Percentiles rank a stretch among this genome's conserved stretches.
Evolutionary conservation across 306 rosid species (phyloP).

Genomic region (Crotalaria pallida): DNA sequence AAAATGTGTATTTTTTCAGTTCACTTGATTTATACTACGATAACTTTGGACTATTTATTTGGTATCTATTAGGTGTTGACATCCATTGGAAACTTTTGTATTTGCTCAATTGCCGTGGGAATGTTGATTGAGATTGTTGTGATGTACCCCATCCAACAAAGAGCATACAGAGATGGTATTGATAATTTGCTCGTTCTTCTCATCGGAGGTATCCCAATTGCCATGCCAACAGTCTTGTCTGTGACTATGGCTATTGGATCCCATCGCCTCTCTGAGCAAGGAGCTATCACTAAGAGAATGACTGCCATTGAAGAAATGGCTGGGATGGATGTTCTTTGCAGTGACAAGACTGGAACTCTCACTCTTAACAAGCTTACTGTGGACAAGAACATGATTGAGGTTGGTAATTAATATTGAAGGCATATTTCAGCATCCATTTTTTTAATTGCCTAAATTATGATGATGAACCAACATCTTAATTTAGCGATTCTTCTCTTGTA

Average conservation of each 20-base stretch:
- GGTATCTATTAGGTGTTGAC: constrained; percentile 68
- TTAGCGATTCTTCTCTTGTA: background rate
- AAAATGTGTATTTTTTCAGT: background rate
- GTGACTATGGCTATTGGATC: constrained; percentile 97
- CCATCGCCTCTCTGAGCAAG: constrained; percentile 79
- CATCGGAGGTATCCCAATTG: constrained; percentile 94
- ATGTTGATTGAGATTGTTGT: constrained; percentile 83
- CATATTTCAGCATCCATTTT: background rate
- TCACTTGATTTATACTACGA: background rate
- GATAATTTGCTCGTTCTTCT: constrained; percentile 88
- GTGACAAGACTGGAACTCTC: constrained; percentile 96
- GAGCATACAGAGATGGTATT: constrained; percentile 83
- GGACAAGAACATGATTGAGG: constrained; percentile 79
- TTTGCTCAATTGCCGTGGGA: constrained; percentile 78
- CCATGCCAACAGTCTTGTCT: constrained; percentile 93
- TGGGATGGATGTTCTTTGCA: constrained; percentile 91
- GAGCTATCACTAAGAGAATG: constrained; percentile 97
- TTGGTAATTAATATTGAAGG: constrained; percentile 10
- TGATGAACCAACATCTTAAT: background rate
- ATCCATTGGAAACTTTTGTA: constrained; percentile 86
- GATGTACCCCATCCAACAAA: constrained; percentile 65
- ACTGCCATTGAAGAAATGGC: constrained; percentile 99
- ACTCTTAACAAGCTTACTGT: constrained; percentile 90
- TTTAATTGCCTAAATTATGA: background rate
- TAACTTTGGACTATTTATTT: constrained; percentile 14